These are phyloP conservation scores for Kodamaea restingae DNA, from an alignment of 805 yeast species.

Conservation along the genomic window DNA sequence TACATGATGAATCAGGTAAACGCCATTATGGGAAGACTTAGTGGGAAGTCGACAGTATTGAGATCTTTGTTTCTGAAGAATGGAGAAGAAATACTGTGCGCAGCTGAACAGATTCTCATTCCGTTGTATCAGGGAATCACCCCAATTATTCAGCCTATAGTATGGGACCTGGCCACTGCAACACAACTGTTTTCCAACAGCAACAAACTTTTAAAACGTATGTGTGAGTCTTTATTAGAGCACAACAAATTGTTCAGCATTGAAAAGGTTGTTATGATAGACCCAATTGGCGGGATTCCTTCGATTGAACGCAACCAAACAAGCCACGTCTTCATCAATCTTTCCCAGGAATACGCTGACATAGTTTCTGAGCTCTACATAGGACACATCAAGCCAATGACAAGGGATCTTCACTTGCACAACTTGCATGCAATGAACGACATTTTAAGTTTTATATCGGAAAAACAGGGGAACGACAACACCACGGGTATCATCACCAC, in stretches of 20 bases:
- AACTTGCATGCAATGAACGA: constrained; percentile 66
- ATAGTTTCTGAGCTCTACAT: constrained; percentile 60
- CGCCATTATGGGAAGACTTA: constrained; percentile 21
- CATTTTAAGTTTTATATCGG: constrained; percentile 48
- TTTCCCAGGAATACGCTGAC: constrained; percentile 73
- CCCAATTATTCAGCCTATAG: constrained; percentile 65
- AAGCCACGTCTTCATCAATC: constrained; percentile 82
- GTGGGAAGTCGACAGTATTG: constrained; percentile 22
- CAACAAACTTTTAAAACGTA: constrained; percentile 20
- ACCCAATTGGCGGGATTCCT: constrained; percentile 87
- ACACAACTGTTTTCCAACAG: constrained; percentile 25
- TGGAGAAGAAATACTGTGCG: constrained; percentile 5
- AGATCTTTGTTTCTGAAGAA: constrained; percentile 24
- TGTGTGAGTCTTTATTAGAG: constrained; percentile 24
- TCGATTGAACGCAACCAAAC: constrained; percentile 75
- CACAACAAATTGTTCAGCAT: constrained; percentile 41
- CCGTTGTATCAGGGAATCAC: constrained; percentile 38
- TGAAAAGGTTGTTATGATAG: constrained; percentile 80
- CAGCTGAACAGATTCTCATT: constrained; percentile 29
- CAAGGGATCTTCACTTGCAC: constrained; percentile 53
- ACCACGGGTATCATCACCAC: constrained; percentile 87
- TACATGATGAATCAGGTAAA: constrained; percentile 31
- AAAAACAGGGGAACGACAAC: constrained; percentile 33
- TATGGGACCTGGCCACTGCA: constrained; percentile 9
- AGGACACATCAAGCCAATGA: constrained; percentile 46